phyloP scores from a whole-genome alignment of 805 yeast species.

The Metschnikowia santaceciliae region DNA sequence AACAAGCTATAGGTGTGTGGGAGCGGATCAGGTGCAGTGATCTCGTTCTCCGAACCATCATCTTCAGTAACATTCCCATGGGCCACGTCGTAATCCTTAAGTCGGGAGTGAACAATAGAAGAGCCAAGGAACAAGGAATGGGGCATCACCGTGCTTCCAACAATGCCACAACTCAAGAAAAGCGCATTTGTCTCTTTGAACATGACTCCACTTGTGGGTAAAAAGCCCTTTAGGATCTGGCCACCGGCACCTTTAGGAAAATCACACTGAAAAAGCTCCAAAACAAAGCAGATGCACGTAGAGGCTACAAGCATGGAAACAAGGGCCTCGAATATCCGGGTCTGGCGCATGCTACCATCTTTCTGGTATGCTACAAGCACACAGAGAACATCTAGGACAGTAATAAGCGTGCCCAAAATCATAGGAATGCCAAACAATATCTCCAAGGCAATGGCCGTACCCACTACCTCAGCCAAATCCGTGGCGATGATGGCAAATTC shows the following conservation, averaged over 20 bases:
- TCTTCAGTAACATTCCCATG: constrained; percentile 21
- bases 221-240: constrained; percentile 59
- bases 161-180: constrained; percentile 42
- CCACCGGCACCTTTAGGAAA: constrained; percentile 51
- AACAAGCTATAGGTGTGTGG: constrained; percentile 19
- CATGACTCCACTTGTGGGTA: constrained; percentile 46
- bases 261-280: constrained; percentile 55
- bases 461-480: constrained; percentile 91
- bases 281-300: constrained; percentile 71
- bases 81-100: constrained; percentile 38
- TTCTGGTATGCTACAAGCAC: constrained; percentile 74
- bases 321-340: constrained; percentile 72
- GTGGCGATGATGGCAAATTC: constrained; percentile 90
- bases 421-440: constrained; percentile 74
- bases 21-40: constrained; percentile 7
- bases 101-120: constrained; percentile 41
- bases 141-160: constrained; percentile 48
- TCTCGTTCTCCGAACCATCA: neutral
- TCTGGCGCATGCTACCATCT: constrained; percentile 69
- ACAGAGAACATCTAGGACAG: constrained; percentile 76
- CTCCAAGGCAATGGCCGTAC: constrained; percentile 82
- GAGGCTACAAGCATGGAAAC: constrained; percentile 67
- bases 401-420: constrained; percentile 67
- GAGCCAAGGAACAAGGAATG: constrained; percentile 44
- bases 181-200: constrained; percentile 37